Evolutionary conservation across 2,329 filamentous ascomycete genomes (phyloP), one percentile per base, ranked within the genome.

Genomic region (Ophiosphaerella korrae): DNA sequence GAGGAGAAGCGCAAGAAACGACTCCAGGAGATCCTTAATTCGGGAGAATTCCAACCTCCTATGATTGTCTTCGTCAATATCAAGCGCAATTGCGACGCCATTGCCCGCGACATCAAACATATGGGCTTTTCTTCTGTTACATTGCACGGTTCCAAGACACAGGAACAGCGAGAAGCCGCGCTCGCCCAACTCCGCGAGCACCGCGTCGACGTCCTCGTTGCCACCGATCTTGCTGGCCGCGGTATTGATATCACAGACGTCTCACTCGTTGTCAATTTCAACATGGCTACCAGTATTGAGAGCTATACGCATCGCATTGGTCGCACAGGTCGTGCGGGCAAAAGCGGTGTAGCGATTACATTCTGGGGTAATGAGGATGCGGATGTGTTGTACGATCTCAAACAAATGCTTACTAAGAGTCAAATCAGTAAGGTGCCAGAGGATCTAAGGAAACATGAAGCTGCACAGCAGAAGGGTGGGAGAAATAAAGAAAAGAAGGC

Each of bases 31-130:
- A 94, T 99, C 53, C 85, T 99, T 34, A 80, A 83, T 41, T 92
- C 88, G 1, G 82, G 87, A 61, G 88, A 92, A 60, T 97, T 92
- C 75, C 81, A 84, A 7, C 85, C 93, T 7, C 94, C 94, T 13
- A 96, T 99, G 74, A 99, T 99, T 65, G 92, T 99, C 58, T 99
- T 99, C 73, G 94, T 99, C 84, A 99, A 99, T 76, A 97, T 97
- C 85, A 97, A 97, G 78, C 89, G 92, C 64, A 97, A 97, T 78
- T 97, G 93, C 78, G 94, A 99, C 73, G 90, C 91, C 52, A 88
- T 99, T 41, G 93, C 93, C 3, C 85, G 90, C 54, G 93, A 97
- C 70, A 94, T 99, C 79, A 94, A 96, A 71, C 84, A 89, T 45
- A 94, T 94, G 86, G 94, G 94, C 63, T 94, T 92, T 81, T 89